Evolutionary conservation across 2,329 filamentous ascomycete genomes (phyloP), one percentile per base, ranked within the genome.

Genomic region (Ceratocystis smalleyi): DNA sequence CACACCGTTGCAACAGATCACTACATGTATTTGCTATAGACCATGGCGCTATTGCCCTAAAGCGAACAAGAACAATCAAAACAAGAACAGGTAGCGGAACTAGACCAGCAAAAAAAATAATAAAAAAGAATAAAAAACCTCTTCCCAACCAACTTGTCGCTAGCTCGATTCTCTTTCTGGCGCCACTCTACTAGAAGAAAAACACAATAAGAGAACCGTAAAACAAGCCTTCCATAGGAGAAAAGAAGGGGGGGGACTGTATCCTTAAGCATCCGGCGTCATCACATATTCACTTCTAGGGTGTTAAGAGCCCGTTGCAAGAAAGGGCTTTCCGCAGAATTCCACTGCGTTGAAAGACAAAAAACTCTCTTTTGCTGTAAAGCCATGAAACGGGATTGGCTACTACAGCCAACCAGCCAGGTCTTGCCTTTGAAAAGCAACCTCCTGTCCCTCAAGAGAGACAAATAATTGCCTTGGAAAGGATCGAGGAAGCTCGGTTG

Each of bases 281-380:
- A 40, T 40, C 35, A 40, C 35, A 40, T 40, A 40, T 40, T 40
- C 35, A 40, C 35, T 40, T 40, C 35, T 40, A 40, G 35, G 35
- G 12, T 3, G 35, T 40, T 40, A 40, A 40, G 22, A 40, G 55
- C 43, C 54, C 62, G 54, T 55, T 59, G 62, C 35, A 59, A 64
- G 54, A 64, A 59, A 64, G 54, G 35, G 62, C 62, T 64, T 64
- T 64, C 62, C 62, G 54, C 62, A 64, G 62, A 55, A 59, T 64
- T 64, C 40, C 62, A 64, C 62, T 30, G 62, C 62, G 62, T 64
- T 64, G 43, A 64, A 64, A 64, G 54, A 59, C 62, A 47, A 47
- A 15, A 59, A 30, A 59, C 51, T 32, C 59, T 59, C 62, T 64
- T 43, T 59, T 43, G 63, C 35, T 45, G 49, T 43, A 40, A 40